Evolutionary conservation across 2,329 filamentous ascomycete species (phyloP), one percentile per base, ranked within the genome.

Genomic region (Colletotrichum cereale): DNA sequence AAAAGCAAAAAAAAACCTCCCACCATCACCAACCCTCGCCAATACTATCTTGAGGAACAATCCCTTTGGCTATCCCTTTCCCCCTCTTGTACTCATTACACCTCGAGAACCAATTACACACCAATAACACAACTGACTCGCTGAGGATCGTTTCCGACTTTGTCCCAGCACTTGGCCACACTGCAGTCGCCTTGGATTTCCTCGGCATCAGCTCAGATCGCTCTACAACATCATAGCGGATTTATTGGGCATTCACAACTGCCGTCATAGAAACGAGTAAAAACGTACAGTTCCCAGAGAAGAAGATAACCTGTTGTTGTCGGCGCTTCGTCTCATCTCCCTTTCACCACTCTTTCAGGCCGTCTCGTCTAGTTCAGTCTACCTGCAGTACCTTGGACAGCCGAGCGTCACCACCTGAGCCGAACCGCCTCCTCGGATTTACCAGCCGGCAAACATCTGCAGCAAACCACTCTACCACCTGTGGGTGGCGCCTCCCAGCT

Each of bases 341-440:
- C 60, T 6, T 44, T 11, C 42, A n/a, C 21, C n/a, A n/a, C 21
- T 44, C 7, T 18, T 42, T n/a, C 42, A 44, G 11, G 18, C 42
- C 21, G 2, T 44, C 42, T 18, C 26, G 8, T 48, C 69, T 58
- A 26, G 36, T 69, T 52, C 48, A 29, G n/a, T 42, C 44, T 3
- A 6, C 16, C 38, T 16, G 16, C 38, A n/a, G n/a, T n/a, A n/a
- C n/a, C n/a, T 21, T 48, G 24, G 62, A 47, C 26, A 57, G 65
- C 69, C 69, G 69, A 71, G 68, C 58, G 29, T 67, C 57, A 67
- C 42, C 50, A 63, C 63, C 34, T 62, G 6, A 58, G 58, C 69
- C 69, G 69, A 71, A 71, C 69, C 69, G 38, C 14, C 34, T 40
- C 52, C 69, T 71, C 69, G 69, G 69, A 71, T 64, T 55, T 71